These are phyloP conservation scores for Antitrichia curtipendula DNA, from an alignment of 225 moss, liverwort and hornwort genomes.

Conservation along the genomic window DNA sequence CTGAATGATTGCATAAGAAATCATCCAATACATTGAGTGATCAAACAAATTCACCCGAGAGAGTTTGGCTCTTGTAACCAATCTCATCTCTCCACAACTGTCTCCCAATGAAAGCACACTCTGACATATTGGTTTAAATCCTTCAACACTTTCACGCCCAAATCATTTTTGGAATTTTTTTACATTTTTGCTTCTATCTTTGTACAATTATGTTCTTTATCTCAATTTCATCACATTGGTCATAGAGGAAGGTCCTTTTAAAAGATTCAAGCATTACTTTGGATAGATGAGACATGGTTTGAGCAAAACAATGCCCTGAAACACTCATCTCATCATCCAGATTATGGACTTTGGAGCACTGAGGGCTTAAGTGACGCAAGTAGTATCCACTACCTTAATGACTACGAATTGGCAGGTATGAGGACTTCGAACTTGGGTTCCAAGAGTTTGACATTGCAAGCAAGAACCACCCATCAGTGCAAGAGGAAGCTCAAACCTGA, in stretches of 20 bases:
- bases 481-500: conserved; percentile 8
- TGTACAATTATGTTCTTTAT: neutral
- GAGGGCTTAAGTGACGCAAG: neutral
- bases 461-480: neutral
- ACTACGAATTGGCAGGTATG: neutral
- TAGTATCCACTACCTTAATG: neutral
- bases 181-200: neutral
- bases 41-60: neutral
- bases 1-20: neutral
- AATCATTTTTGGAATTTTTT: neutral
- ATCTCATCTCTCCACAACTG: neutral
- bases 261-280: neutral
- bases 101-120: neutral
- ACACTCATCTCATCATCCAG: neutral
- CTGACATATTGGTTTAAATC: neutral
- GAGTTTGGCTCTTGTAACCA: neutral
- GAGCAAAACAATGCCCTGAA: neutral
- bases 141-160: neutral
- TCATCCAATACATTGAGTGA: neutral
- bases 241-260: neutral
- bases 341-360: neutral
- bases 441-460: neutral
- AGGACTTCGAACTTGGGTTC: neutral
- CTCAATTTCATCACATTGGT: neutral
- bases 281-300: neutral